Conservation (phyloP, 805 yeast species). For the Teunomyces gatunensis region DNA sequence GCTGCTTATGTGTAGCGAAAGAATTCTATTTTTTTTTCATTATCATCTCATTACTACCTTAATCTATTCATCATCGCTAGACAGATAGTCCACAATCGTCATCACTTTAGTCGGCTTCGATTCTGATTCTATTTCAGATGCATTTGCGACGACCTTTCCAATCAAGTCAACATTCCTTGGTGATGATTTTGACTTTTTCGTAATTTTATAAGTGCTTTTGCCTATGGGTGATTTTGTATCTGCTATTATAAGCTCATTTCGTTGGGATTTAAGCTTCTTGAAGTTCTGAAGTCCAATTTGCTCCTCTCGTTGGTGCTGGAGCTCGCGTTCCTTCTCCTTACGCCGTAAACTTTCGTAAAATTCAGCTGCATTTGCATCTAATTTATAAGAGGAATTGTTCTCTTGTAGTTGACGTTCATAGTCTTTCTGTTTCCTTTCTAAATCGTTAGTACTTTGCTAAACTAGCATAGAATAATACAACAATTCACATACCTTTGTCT, state of each 20-base stretch:
- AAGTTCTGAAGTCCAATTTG: constrained; percentile 16
- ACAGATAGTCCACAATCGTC: neutral
- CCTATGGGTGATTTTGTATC: neutral
- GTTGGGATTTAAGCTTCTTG: constrained; percentile 4
- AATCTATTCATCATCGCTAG: neutral
- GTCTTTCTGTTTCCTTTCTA: constrained; percentile 33
- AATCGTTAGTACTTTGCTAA: constrained; percentile 13
- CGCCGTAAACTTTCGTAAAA: constrained; percentile 30
- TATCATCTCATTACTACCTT: neutral
- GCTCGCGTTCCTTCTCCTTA: constrained; percentile 17
- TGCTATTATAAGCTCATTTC: neutral
- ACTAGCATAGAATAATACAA: too few species aligned
- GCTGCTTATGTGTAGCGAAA: too few species aligned
- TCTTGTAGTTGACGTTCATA: constrained; percentile 26
- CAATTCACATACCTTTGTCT: constrained; percentile 31
- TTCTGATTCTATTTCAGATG: neutral
- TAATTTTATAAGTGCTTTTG: neutral
- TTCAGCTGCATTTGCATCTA: constrained; percentile 34
- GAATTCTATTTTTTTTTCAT: neutral
- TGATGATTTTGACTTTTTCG: neutral
- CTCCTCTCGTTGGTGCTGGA: constrained; percentile 19
- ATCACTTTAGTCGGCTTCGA: neutral
- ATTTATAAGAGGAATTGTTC: constrained; percentile 40
- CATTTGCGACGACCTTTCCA: neutral
- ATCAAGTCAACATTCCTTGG: neutral